These are phyloP conservation scores for Saraca asoca DNA, from an alignment of 331 rosid species.

Conservation along the genomic window DNA sequence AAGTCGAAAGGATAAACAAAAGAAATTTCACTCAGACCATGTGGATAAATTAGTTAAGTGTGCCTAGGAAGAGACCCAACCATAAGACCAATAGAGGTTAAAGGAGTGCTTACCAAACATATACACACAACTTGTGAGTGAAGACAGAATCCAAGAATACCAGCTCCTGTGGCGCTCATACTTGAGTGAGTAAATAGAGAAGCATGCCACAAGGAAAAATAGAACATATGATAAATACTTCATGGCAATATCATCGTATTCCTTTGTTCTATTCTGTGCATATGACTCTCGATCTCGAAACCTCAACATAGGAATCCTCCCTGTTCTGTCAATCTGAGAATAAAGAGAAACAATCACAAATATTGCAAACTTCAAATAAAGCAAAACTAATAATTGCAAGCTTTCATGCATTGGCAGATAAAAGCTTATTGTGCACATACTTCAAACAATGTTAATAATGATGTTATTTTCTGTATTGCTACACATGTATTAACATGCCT, in stretches of 20 bases:
- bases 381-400: background rate
- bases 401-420: too few species aligned
- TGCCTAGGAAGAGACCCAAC: background rate
- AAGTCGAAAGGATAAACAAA: background rate
- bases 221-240: constrained; percentile 84
- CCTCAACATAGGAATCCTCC: constrained; percentile 83
- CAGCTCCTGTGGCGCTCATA: constrained; percentile 96
- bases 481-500: constrained; percentile 17
- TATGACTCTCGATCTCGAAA: constrained; percentile 91
- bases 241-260: constrained; percentile 94
- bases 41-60: background rate
- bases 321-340: constrained; percentile 81
- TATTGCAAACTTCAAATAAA: constrained; percentile 8
- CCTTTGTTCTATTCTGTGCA: constrained; percentile 83
- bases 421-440: too few species aligned
- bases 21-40: background rate
- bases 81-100: background rate
- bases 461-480: constrained; percentile 11
- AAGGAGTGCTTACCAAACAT: constrained; percentile 79
- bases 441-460: background rate
- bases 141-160: constrained; percentile 99
- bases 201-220: constrained; percentile 75
- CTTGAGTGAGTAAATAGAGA: constrained; percentile 75
- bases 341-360: constrained; percentile 7
- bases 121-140: constrained; percentile 95